Evolutionary conservation across 2,329 filamentous ascomycete genomes (phyloP).

Genomic region (Huntiella bhutanensis): DNA sequence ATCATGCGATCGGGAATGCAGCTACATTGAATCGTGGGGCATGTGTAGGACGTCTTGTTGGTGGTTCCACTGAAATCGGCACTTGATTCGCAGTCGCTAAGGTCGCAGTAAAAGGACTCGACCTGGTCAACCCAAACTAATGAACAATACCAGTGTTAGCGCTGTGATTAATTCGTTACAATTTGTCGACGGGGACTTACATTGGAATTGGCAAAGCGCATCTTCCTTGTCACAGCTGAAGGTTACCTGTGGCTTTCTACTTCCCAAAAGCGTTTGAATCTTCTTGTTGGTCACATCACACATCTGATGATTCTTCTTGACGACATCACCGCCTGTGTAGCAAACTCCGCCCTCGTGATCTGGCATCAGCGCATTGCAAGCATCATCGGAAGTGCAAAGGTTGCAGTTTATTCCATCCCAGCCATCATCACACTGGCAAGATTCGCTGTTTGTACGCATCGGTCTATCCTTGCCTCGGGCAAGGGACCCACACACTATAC

Average conservation of each 20-base stretch:
- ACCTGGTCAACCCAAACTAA: conserved; percentile 82
- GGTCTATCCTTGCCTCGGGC: conserved; percentile 62
- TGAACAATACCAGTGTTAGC: neutral
- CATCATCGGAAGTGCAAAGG: conserved; percentile 67
- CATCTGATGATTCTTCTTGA: conserved; percentile 93
- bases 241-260: conserved; percentile 77
- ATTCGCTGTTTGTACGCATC: conserved; percentile 43
- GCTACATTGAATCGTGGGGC: conserved; percentile 65
- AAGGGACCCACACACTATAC: conserved; percentile 63
- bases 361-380: conserved; percentile 77
- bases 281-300: conserved; percentile 94
- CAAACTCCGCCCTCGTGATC: conserved; percentile 68
- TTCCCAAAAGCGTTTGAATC: conserved; percentile 71
- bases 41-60: conserved; percentile 73
- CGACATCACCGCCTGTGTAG: conserved; percentile 75
- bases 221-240: conserved; percentile 70
- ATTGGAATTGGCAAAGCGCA: conserved; percentile 82
- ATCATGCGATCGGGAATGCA: conserved; percentile 87
- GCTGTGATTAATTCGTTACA: neutral
- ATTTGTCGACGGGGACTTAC: conserved; percentile 26
- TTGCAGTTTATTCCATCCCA: conserved; percentile 98
- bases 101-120: conserved; percentile 91
- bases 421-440: conserved; percentile 75
- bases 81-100: conserved; percentile 60
- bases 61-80: conserved; percentile 47